A percentile compares a stretch with the other conserved stretches of the same genome.
Evolutionary conservation across 768 basidiomycete species (phyloP).

Genomic region (Leucocoprinus leucothites): DNA sequence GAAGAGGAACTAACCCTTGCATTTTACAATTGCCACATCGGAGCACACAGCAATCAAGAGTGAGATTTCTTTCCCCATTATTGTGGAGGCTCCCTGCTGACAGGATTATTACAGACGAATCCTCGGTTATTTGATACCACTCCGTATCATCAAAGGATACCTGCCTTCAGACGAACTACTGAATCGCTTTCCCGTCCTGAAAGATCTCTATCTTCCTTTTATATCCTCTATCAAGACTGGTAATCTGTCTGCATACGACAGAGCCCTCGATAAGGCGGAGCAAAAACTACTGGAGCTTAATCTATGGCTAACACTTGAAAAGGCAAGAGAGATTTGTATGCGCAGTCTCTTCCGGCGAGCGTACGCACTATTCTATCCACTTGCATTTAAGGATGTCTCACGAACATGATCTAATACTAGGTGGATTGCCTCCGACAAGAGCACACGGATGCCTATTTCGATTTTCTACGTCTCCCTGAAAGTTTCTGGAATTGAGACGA

Average conservation of each 20-base stretch:
- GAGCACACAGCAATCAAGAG: constrained; percentile 79
- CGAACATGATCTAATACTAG: constrained; percentile 33
- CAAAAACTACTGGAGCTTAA: constrained; percentile 80
- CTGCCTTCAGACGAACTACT: constrained; percentile 76
- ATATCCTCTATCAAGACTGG: constrained; percentile 73
- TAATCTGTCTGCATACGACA: constrained; percentile 78
- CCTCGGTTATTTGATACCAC: constrained; percentile 84
- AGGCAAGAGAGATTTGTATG: constrained; percentile 83
- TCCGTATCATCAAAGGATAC: constrained; percentile 84
- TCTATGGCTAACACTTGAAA: constrained; percentile 83
- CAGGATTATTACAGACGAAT: constrained; percentile 66
- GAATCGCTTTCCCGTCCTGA: constrained; percentile 66
- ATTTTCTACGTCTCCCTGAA: constrained; percentile 78
- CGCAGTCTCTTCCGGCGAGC: constrained; percentile 77
- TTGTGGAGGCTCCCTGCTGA: background rate
- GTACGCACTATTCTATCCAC: constrained; percentile 37
- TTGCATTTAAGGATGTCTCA: background rate
- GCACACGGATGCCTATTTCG: constrained; percentile 74
- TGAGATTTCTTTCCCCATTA: constrained; percentile 31
- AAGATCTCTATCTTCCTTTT: constrained; percentile 78
- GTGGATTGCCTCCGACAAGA: constrained; percentile 75
- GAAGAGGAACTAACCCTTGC: constrained; percentile 86
- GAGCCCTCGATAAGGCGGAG: constrained; percentile 69
- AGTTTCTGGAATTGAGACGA: constrained; percentile 67
- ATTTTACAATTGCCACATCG: constrained; percentile 77